Percentiles rank a stretch among this genome's conserved stretches.
These are phyloP conservation scores for Dioszegia crocea DNA, from an alignment of 768 basidiomycete species.

Conservation along the genomic window DNA sequence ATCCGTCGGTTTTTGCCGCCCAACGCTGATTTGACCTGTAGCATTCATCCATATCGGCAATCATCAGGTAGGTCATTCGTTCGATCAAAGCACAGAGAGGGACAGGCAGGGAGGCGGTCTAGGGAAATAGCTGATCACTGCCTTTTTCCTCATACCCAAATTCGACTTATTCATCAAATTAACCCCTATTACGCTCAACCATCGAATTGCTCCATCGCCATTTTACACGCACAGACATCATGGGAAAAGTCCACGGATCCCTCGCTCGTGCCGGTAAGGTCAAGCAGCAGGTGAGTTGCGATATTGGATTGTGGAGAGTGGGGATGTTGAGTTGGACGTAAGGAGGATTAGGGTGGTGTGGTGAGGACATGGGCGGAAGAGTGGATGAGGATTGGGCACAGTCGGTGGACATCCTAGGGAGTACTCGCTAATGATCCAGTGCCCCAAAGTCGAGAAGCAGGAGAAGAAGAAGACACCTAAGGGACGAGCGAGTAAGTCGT, in stretches of 20 bases:
- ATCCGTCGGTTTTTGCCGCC: background rate
- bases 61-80: background rate
- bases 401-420: no score
- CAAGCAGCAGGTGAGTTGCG: conserved; percentile 68
- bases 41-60: background rate
- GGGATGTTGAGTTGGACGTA: no score
- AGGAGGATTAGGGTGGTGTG: background rate
- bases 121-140: background rate
- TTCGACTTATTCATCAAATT: no score
- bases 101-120: background rate
- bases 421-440: conserved; percentile 50
- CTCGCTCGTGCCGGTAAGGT: conserved; percentile 99
- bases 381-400: no score
- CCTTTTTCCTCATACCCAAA: no score
- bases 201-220: no score
- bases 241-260: conserved; percentile 81
- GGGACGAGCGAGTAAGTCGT: conserved; percentile 70
- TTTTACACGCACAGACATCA: conserved; percentile 25
- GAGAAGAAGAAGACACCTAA: conserved; percentile 99
- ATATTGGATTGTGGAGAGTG: no score
- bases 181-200: no score
- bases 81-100: no score
- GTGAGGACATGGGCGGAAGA: background rate
- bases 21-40: background rate
- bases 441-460: conserved; percentile 95